Evolutionary conservation across 2,329 filamentous ascomycete species (phyloP), one percentile per base, ranked within the genome.

Genomic region (Raffaelea arxii): DNA sequence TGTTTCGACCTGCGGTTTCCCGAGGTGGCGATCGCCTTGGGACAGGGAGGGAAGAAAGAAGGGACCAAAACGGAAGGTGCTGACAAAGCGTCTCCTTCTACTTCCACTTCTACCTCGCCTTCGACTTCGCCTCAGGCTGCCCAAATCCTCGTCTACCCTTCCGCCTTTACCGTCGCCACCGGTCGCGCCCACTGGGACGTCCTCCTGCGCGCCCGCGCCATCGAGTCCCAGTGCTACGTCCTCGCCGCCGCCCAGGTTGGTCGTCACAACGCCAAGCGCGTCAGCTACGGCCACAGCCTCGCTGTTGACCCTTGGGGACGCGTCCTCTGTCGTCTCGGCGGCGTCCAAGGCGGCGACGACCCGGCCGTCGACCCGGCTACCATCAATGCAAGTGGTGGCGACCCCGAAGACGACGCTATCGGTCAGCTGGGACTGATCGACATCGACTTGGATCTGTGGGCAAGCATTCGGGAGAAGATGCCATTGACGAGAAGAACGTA

Each of bases 1-100:
- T 96, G 91, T 67, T 96, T 96, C 62, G 91, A 96, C 66, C 65
- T 96, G 51, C 79, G 89, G 1, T 94, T 92, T 59, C 78, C 88
- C 0, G 87, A 94, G 59, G 76, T 84, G 9, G 77, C 79, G 0
- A 63, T 92, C 10, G 72, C 78, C 2, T 72, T 94, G 18, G 76
- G 78, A 6, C 66, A 67, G 46, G 65, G 19, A n/a, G 32, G 32
- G 32, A 18, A 10, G 6, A 12, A 6, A 36, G 14, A 16, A 36
- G 32, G 14, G 6, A 6, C 14, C 19, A 16, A 9, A 9, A 32
- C 10, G 10, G 27, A 16, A 9, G 27, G 27, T 32, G 27, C 10
- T 32, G 27, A 9, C 27, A 32, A 32, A 32, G 16, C 27, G 27
- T 9, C 27, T 9, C 16, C 27, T 16, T 30, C 27, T 9, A 9